Evolutionary conservation across 1,139 yeast genomes (phyloP).

Genomic region (Saccharomyces pastorianus): DNA sequence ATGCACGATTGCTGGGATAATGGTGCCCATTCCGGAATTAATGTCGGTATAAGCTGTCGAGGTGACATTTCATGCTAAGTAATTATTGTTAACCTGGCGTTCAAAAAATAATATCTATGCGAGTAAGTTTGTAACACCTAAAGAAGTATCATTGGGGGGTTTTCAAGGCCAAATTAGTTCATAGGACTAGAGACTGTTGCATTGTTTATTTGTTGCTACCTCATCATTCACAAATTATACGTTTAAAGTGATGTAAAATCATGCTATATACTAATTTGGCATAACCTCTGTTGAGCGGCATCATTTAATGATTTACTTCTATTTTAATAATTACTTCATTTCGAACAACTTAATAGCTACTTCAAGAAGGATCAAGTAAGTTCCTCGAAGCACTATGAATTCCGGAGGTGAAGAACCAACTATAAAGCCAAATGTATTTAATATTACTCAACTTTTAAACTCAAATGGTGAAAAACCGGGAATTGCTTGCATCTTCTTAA

Average conservation of each 20-base stretch:
- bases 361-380: neutral
- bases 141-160: neutral
- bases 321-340: neutral
- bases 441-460: neutral
- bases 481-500: constrained; percentile 18
- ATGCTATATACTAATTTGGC: neutral
- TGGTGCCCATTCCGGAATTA: neutral
- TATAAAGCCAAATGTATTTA: neutral
- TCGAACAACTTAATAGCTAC: neutral
- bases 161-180: neutral
- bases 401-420: neutral
- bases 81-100: neutral
- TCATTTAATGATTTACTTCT: neutral
- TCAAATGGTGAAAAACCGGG: neutral
- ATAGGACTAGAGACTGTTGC: neutral
- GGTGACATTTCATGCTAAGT: neutral
- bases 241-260: neutral
- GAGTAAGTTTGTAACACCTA: neutral
- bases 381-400: neutral
- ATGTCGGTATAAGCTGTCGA: neutral
- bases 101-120: neutral
- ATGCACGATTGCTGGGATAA: neutral
- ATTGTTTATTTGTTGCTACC: neutral
- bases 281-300: neutral
- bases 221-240: neutral